These are phyloP conservation scores for Corynespora cassiicola DNA, from an alignment of 2,329 filamentous ascomycete species.

Conservation along the genomic window DNA sequence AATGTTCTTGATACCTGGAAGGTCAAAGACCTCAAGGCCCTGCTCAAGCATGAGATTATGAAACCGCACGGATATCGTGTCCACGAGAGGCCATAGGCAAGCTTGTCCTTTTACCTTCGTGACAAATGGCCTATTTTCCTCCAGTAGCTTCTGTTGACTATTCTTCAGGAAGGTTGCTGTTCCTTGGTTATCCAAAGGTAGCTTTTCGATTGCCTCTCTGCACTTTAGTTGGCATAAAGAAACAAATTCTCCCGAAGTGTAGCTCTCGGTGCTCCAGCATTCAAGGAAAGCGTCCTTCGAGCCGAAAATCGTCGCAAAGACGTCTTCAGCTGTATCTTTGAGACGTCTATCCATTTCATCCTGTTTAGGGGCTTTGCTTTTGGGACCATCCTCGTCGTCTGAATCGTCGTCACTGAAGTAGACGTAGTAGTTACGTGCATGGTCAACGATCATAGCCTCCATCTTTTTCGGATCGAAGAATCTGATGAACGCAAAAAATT, in stretches of 20 bases:
- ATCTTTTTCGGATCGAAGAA: slow-evolving; percentile 19
- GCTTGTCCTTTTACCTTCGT: slow-evolving; percentile 17
- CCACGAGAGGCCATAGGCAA: slow-evolving; percentile 29
- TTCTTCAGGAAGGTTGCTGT: slow-evolving; percentile 4
- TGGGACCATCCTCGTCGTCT: slow-evolving; percentile 20
- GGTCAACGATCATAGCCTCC: slow-evolving; percentile 20
- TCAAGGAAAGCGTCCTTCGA: slow-evolving; percentile 14
- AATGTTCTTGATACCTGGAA: slow-evolving; percentile 25
- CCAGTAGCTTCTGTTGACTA: slow-evolving; percentile 13
- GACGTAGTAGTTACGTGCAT: slow-evolving; percentile 12
- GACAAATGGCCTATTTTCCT: slow-evolving; percentile 20
- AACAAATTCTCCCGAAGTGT: slow-evolving; percentile 17
- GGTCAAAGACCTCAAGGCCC: slow-evolving; percentile 22
- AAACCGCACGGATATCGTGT: slow-evolving; percentile 19
- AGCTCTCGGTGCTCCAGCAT: slow-evolving; percentile 12
- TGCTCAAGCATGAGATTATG: slow-evolving; percentile 16
- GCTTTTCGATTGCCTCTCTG: slow-evolving; percentile 11
- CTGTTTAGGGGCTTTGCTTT: slow-evolving; percentile 2
- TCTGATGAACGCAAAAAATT: slow-evolving; percentile 18
- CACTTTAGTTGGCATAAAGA: slow-evolving; percentile 21
- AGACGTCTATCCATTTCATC: slow-evolving; percentile 19
- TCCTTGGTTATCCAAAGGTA: slow-evolving; percentile 2
- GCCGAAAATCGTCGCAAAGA: slow-evolving; percentile 26
- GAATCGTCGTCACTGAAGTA: slow-evolving; percentile 24
- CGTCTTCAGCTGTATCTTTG: slow-evolving; percentile 26